These are phyloP conservation scores for Chalciporus sphaerocephalus DNA, from an alignment of 768 basidiomycete genomes.

Conservation along the genomic window DNA sequence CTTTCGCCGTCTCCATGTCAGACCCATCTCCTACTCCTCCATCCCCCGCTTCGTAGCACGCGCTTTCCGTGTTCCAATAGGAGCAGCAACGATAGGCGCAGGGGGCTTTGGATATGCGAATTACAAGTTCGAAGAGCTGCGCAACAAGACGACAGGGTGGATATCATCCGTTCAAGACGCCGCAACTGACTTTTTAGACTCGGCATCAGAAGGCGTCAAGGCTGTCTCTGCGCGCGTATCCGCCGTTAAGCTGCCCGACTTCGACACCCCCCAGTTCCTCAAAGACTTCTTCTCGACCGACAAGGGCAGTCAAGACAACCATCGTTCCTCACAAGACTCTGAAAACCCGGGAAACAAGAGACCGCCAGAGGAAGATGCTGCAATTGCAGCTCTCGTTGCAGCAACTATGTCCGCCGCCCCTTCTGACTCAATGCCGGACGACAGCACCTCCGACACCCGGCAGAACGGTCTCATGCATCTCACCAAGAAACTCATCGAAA, in stretches of 20 bases:
- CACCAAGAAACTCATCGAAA: conserved; percentile 93
- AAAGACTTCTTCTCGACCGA: conserved; percentile 52
- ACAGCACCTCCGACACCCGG: conserved; percentile 40
- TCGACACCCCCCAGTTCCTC: conserved; percentile 63
- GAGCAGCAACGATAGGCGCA: conserved; percentile 84
- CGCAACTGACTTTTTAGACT: conserved; percentile 55
- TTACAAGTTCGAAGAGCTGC: conserved; percentile 91
- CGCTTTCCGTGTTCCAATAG: conserved; percentile 85
- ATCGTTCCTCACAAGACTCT: conserved; percentile 34
- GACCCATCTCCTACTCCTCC: conserved; percentile 79
- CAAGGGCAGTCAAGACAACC: conserved; percentile 30
- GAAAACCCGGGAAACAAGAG: conserved; percentile 35
- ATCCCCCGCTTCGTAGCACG: conserved; percentile 86
- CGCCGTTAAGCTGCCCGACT: conserved; percentile 50
- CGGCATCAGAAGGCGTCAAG: conserved; percentile 67
- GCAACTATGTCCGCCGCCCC: conserved; percentile 78
- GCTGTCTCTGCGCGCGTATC: conserved; percentile 56
- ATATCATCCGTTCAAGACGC: conserved; percentile 61
- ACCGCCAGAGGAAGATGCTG: conserved; percentile 52
- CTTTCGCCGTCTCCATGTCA: conserved; percentile 64
- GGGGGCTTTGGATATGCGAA: conserved; percentile 93
- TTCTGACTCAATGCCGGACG: conserved; percentile 42
- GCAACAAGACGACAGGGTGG: conserved; percentile 65
- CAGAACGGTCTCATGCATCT: conserved; percentile 90
- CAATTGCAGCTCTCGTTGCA: conserved; percentile 70